These are phyloP conservation scores for Arxiozyma telluris DNA, from an alignment of 1,139 yeast genomes.

Conservation along the genomic window DNA sequence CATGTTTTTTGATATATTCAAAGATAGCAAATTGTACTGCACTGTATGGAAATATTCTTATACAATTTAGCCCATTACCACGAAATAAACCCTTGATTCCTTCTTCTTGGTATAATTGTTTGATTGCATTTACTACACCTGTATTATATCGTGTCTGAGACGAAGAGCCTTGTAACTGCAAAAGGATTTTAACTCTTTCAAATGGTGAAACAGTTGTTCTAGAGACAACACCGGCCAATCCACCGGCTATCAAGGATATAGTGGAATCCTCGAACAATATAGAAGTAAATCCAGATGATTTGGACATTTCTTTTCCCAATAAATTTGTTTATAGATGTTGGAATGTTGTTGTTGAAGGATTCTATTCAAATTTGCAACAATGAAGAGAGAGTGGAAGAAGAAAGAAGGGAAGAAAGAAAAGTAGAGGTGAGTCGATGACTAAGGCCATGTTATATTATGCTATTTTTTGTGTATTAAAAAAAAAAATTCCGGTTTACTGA, in stretches of 20 bases:
- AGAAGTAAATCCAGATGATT: not conserved
- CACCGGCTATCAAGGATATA: constrained; percentile 47
- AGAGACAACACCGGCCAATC: constrained; percentile 86
- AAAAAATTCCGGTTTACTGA: not conserved
- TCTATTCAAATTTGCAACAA: no score
- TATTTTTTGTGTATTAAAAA: no score
- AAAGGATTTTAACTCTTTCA: constrained; percentile 84
- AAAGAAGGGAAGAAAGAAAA: no score
- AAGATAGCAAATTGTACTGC: constrained; percentile 91
- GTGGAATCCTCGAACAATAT: constrained; percentile 5
- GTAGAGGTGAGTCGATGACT: no score
- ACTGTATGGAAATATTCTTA: constrained; percentile 84
- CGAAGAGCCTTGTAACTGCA: constrained; percentile 67
- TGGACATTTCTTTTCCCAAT: not conserved
- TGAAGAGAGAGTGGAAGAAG: no score
- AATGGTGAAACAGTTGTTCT: constrained; percentile 92
- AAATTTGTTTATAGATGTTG: no score
- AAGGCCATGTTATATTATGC: no score
- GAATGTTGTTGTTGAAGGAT: no score
- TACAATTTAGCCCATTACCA: constrained; percentile 84
- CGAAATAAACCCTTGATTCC: constrained; percentile 83
- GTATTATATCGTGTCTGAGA: constrained; percentile 38
- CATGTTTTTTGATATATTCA: constrained; percentile 52
- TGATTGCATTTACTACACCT: constrained; percentile 70
- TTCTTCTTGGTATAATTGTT: constrained; percentile 78